Percentiles rank a stretch among this genome's conserved stretches.
Evolutionary conservation across 768 basidiomycete species (phyloP).

Genomic region (Megacollybia marginata): DNA sequence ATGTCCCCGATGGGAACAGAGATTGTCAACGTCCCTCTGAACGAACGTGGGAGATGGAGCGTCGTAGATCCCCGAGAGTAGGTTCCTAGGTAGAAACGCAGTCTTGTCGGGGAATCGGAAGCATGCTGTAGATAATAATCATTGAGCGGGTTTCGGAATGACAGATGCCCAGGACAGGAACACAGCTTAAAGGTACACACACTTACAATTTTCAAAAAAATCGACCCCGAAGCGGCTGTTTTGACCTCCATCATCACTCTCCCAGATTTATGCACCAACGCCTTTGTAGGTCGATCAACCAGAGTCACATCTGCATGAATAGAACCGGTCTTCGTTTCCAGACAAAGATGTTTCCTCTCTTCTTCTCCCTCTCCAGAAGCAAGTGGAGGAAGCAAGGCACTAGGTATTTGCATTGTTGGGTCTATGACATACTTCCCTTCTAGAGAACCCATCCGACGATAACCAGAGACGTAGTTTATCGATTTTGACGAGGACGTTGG

Average conservation of each 20-base stretch:
- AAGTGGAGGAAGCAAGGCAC: constrained; percentile 8
- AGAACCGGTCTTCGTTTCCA: constrained; percentile 8
- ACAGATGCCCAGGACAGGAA: background rate
- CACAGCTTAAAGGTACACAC: background rate
- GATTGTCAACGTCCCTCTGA: constrained; percentile 29
- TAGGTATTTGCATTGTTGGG: constrained; percentile 8
- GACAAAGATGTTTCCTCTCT: constrained; percentile 7
- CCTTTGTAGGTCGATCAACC: constrained; percentile 7
- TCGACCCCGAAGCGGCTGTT: background rate
- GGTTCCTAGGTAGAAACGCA: constrained; percentile 2
- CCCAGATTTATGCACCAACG: background rate
- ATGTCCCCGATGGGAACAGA: constrained; percentile 24
- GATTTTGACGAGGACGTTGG: background rate
- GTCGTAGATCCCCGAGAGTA: constrained; percentile 21
- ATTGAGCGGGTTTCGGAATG: background rate
- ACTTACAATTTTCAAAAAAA: background rate
- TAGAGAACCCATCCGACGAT: background rate
- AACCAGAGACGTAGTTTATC: background rate
- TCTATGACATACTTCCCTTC: constrained; percentile 3
- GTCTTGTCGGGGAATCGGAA: background rate
- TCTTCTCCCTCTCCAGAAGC: constrained; percentile 1
- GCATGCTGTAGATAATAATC: background rate
- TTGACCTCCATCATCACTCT: background rate
- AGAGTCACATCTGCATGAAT: constrained; percentile 11
- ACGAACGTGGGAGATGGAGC: constrained; percentile 31